Evolutionary conservation across 208 protist species (phyloP).

Genomic region (Polymyxa betae): DNA sequence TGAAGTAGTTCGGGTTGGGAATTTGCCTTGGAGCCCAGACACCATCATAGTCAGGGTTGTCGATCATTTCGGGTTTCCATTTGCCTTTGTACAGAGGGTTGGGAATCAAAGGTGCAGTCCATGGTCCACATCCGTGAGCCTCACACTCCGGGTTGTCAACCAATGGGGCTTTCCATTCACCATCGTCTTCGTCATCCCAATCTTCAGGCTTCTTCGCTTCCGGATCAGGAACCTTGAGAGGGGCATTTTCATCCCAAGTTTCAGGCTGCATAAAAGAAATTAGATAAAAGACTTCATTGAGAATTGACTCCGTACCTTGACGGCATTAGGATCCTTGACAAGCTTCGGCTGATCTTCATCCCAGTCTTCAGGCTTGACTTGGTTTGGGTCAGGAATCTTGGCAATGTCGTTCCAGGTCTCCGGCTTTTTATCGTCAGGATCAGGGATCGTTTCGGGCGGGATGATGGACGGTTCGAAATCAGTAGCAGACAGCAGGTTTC

Average conservation of each 20-base stretch:
- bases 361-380: constrained; percentile 65
- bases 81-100: constrained; percentile 70
- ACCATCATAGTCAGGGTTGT: constrained; percentile 70
- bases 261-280: constrained; percentile 16
- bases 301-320: background rate
- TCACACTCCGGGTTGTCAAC: constrained; percentile 66
- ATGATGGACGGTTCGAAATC: constrained; percentile 65
- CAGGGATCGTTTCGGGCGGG: constrained; percentile 63
- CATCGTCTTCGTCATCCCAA: constrained; percentile 70
- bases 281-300: background rate
- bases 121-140: constrained; percentile 59
- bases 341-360: constrained; percentile 61
- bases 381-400: constrained; percentile 62
- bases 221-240: constrained; percentile 55
- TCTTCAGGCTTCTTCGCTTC: constrained; percentile 59
- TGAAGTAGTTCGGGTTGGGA: constrained; percentile 66
- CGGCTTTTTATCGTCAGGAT: constrained; percentile 68
- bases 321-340: constrained; percentile 38
- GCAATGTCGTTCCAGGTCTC: constrained; percentile 62
- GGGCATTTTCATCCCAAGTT: constrained; percentile 51
- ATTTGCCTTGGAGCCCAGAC: constrained; percentile 65
- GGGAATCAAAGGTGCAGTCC: constrained; percentile 61
- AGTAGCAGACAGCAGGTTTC: constrained; percentile 49
- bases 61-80: constrained; percentile 57
- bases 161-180: constrained; percentile 65